These are phyloP conservation scores for Albizia julibrissin DNA, from an alignment of 306 rosid species.

Conservation along the genomic window DNA sequence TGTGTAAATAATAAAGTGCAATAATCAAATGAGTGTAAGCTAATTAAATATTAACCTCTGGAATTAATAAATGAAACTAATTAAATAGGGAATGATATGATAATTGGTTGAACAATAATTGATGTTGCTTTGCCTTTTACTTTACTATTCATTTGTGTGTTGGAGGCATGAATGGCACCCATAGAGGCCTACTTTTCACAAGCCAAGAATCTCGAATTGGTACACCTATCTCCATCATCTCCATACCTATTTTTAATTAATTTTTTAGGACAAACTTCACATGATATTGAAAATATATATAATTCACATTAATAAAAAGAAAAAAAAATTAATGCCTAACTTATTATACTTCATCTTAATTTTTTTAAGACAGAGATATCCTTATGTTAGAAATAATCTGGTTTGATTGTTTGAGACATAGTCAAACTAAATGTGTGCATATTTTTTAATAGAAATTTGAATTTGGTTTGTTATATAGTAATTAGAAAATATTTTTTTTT, in stretches of 20 bases:
- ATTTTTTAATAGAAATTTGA: no score
- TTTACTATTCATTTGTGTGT: conserved; percentile 17
- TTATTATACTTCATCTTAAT: no score
- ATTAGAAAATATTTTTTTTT: no score
- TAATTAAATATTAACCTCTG: no score
- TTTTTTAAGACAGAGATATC: no score
- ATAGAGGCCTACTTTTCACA: not conserved
- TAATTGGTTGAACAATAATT: conserved; percentile 37
- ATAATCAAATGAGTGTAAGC: not conserved
- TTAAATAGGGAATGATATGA: conserved; percentile 25
- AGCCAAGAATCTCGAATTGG: not conserved
- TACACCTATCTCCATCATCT: not conserved
- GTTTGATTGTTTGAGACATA: no score
- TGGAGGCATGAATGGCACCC: conserved; percentile 5
- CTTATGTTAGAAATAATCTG: no score
- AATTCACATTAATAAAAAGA: no score
- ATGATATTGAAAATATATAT: not conserved
- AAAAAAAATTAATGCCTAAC: no score
- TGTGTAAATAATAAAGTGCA: no score
- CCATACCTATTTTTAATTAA: not conserved
- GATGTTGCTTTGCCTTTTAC: conserved; percentile 35
- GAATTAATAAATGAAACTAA: conserved; percentile 23
- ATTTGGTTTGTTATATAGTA: no score
- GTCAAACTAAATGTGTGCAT: no score
- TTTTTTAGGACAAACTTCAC: not conserved